Evolutionary conservation across 1,284 basidiomycete species (phyloP).

Genomic region (Sanguinoderma infundibulare): DNA sequence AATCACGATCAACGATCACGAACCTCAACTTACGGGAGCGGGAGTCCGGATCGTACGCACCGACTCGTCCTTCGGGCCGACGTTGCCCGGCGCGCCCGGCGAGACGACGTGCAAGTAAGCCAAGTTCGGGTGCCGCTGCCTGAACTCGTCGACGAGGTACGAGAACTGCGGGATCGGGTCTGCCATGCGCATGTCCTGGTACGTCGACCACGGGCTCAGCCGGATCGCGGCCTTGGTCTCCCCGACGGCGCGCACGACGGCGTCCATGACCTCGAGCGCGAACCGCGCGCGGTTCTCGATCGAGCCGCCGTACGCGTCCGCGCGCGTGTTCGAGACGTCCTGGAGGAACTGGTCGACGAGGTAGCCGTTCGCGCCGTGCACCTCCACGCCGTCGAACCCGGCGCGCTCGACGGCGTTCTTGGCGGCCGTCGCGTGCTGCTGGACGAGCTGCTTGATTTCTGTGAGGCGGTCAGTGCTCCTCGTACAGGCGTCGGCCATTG

Average conservation of each 20-base stretch:
- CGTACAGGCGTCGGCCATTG: too few relatives aligned
- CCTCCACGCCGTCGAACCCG: conserved; percentile 49
- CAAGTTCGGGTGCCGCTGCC: conserved; percentile 46
- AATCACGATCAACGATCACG: not conserved
- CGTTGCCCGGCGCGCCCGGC: conserved; percentile 32
- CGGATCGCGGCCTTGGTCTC: conserved; percentile 47
- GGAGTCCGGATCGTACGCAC: too few relatives aligned
- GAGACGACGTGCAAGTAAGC: conserved; percentile 61
- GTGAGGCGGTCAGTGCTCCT: not conserved
- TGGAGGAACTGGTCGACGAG: conserved; percentile 48
- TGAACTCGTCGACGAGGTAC: conserved; percentile 41
- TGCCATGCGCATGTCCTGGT: conserved; percentile 35
- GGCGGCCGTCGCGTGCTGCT: conserved; percentile 42
- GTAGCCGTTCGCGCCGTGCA: conserved; percentile 41
- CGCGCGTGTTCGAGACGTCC: conserved; percentile 52
- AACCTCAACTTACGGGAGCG: not conserved
- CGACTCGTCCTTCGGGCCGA: conserved; percentile 7
- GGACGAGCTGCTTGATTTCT: conserved; percentile 49
- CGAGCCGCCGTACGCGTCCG: conserved; percentile 62
- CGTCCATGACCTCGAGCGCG: conserved; percentile 50
- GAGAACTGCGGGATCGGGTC: conserved; percentile 51
- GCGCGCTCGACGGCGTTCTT: conserved; percentile 45
- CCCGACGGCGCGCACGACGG: conserved; percentile 44
- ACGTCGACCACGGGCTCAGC: conserved; percentile 17
- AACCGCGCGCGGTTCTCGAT: conserved; percentile 58